phyloP scores from a whole-genome alignment of 805 yeast genomes.

The Barnettozyma populi region DNA sequence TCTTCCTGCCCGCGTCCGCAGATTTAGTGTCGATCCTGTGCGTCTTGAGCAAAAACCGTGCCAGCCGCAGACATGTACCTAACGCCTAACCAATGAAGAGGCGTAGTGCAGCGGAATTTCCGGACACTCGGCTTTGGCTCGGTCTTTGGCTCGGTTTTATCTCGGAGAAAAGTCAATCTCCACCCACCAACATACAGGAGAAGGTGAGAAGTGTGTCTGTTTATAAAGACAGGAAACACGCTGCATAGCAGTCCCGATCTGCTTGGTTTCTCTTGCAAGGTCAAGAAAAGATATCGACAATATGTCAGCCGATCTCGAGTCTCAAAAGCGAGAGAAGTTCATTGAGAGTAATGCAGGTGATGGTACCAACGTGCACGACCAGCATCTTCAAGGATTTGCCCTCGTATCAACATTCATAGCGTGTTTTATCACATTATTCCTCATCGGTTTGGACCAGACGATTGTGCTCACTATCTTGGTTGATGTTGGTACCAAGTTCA shows the following conservation, averaged over 20 bases:
- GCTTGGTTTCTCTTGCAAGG: neutral
- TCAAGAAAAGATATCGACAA: neutral
- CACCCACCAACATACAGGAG: too few species aligned
- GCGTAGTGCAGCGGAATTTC: too few species aligned
- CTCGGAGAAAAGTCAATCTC: too few species aligned
- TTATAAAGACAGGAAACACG: neutral
- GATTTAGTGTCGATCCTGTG: too few species aligned
- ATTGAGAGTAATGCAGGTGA: conserved; percentile 22
- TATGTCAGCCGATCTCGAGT: neutral
- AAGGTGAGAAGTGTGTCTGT: too few species aligned
- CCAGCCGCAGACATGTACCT: too few species aligned
- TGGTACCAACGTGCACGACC: conserved; percentile 21
- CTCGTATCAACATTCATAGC: conserved; percentile 11
- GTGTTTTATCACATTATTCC: conserved; percentile 22
- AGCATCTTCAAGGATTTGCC: conserved; percentile 9
- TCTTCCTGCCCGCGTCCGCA: too few species aligned
- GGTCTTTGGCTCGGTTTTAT: too few species aligned
- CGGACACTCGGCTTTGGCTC: too few species aligned
- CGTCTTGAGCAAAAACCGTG: too few species aligned
- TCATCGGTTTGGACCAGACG: conserved; percentile 50
- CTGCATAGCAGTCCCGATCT: neutral
- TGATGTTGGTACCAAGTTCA: conserved; percentile 42
- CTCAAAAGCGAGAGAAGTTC: conserved; percentile 1
- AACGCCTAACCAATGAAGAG: too few species aligned
- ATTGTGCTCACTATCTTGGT: conserved; percentile 47